Conservation (phyloP, 2,329 filamentous ascomycete genomes). For the Exophiala sp. region DNA sequence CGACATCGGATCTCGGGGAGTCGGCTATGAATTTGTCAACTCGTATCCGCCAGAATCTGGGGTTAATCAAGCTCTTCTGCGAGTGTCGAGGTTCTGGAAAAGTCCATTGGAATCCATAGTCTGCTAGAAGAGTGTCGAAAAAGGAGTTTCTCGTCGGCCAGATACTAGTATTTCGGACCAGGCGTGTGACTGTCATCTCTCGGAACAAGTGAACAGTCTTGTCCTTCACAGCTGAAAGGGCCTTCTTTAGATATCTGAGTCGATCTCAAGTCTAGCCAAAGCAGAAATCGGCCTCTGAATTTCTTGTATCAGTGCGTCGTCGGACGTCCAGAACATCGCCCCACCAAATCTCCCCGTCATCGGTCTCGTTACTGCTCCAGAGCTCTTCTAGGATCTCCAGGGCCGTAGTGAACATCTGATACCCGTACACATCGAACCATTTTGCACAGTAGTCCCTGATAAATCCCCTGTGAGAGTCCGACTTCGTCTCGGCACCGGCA, state of each 20-base stretch:
- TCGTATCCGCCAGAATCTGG: no score
- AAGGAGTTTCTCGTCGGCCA: background rate
- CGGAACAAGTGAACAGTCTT: no score
- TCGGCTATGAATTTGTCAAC: no score
- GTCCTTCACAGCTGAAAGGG: no score
- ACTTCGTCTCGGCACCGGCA: background rate
- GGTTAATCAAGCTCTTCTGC: no score
- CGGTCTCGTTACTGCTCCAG: background rate
- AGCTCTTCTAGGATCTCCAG: background rate
- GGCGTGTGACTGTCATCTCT: no score
- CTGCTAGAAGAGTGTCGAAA: no score
- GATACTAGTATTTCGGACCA: no score
- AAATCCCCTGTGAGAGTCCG: background rate
- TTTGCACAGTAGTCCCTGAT: background rate
- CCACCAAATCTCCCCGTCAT: background rate
- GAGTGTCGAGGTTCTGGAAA: no score
- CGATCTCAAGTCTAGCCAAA: background rate
- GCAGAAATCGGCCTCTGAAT: slow-evolving; percentile 1
- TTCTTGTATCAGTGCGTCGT: background rate
- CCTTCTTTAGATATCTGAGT: no score
- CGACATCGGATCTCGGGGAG: no score
- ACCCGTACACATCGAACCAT: background rate
- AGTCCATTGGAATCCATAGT: no score
- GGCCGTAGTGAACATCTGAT: background rate
- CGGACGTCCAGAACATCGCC: background rate